Conservation (phyloP, 805 yeast species). For the Saccharomycopsis sp. region DNA sequence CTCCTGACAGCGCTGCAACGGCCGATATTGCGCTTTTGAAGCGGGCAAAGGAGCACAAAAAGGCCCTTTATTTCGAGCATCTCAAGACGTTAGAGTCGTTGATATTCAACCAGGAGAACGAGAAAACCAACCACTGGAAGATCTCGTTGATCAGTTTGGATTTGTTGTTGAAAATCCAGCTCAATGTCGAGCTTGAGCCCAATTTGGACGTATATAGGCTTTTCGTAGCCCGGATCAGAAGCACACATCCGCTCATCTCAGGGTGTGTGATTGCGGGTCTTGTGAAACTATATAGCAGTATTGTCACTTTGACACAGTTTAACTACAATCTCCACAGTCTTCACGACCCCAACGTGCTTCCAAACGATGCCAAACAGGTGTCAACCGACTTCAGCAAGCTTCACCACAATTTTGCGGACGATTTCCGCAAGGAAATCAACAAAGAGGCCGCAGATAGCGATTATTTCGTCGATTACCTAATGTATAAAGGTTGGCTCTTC, state of each 20-base stretch:
- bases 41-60: conserved; percentile 56
- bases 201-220: conserved; percentile 36
- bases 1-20: conserved; percentile 54
- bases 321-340: conserved; percentile 42
- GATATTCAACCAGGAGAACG: conserved; percentile 22
- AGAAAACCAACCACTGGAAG: conserved; percentile 49
- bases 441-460: conserved; percentile 39
- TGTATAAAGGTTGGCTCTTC: conserved; percentile 61
- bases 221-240: conserved; percentile 41
- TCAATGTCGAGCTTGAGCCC: conserved; percentile 41
- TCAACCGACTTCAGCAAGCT: conserved; percentile 33
- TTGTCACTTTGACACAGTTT: conserved; percentile 38
- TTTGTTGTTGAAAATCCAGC: conserved; percentile 45
- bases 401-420: conserved; percentile 30
- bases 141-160: conserved; percentile 41
- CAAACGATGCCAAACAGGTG: conserved; percentile 35
- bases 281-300: conserved; percentile 43
- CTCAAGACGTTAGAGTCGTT: conserved; percentile 39
- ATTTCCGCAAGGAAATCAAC: conserved; percentile 46
- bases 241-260: conserved; percentile 65
- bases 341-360: conserved; percentile 32
- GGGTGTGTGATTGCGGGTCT: conserved; percentile 55
- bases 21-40: conserved; percentile 52
- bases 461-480: conserved; percentile 52
- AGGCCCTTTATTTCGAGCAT: conserved; percentile 35